A percentile compares a stretch with the other conserved stretches of the same genome.
phyloP scores from a whole-genome alignment of 2,329 filamentous ascomycete genomes.

The Colletotrichum liaoningense region DNA sequence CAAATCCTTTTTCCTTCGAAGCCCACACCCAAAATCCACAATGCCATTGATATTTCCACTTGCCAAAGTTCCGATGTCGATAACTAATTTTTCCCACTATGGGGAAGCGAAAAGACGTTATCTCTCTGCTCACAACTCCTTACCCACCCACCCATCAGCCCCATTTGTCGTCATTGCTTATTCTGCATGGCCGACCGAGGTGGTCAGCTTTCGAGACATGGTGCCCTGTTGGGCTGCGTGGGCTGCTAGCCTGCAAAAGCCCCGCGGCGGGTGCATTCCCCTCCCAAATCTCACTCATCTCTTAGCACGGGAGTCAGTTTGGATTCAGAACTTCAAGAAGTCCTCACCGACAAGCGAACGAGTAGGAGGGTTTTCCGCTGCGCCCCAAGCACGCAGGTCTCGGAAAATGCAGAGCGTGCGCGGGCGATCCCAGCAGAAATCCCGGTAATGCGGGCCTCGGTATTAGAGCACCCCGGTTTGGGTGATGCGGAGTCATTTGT shows the following conservation, averaged over 20 bases:
- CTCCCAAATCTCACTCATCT: background rate
- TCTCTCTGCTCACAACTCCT: background rate
- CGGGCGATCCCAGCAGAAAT: slow-evolving; percentile 19
- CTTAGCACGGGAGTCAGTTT: background rate
- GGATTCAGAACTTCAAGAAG: background rate
- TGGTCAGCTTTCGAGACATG: slow-evolving; percentile 16
- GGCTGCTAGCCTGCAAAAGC: background rate
- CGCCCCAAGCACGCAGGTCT: slow-evolving; percentile 27
- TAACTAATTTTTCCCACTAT: background rate
- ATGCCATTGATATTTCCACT: background rate
- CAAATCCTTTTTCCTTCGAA: background rate
- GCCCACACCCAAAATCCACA: background rate
- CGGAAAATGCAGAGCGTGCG: slow-evolving; percentile 24
- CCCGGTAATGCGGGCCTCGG: slow-evolving; percentile 32
- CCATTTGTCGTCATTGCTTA: slow-evolving; percentile 22
- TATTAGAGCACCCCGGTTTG: slow-evolving; percentile 11
- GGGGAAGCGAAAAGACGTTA: background rate
- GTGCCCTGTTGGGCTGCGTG: background rate
- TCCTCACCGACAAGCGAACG: slow-evolving; percentile 16
- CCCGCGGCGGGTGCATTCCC: background rate
- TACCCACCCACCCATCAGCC: background rate
- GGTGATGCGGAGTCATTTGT: slow-evolving; percentile 5
- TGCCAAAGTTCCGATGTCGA: background rate
- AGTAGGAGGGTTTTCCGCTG: slow-evolving; percentile 21
- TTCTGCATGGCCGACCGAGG: slow-evolving; percentile 21